A percentile compares a stretch with the other conserved stretches of the same genome.
Evolutionary conservation across 306 rosid species (phyloP).

Genomic region (Adenanthera pavonina): DNA sequence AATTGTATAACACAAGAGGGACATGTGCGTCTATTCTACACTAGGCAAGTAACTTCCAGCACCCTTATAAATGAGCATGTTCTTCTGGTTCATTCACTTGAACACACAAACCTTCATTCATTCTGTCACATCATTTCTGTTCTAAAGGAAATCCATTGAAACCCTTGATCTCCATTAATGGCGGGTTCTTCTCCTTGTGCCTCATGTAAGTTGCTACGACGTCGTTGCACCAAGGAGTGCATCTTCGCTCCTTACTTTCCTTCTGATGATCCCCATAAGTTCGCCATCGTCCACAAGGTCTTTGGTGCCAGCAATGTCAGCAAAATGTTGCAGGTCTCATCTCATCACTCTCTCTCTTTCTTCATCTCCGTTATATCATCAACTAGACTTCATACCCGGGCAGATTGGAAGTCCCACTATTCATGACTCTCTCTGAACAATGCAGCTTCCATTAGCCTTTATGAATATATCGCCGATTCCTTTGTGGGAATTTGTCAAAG

Average conservation of each 20-base stretch:
- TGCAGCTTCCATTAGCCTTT: no score
- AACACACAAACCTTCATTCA: neutral
- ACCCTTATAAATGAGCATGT: constrained; percentile 8
- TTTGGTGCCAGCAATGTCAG: constrained; percentile 34
- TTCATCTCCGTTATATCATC: neutral
- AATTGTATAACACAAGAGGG: neutral
- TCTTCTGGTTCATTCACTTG: constrained; percentile 1
- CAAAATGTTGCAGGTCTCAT: constrained; percentile 29
- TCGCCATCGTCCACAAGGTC: constrained; percentile 26
- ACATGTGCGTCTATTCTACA: constrained; percentile 25
- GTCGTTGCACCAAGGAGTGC: constrained; percentile 29
- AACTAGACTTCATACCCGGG: no score
- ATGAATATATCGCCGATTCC: no score
- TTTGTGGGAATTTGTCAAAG: neutral
- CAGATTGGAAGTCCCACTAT: no score
- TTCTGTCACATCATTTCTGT: neutral
- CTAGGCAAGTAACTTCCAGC: neutral
- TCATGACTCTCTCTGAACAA: no score
- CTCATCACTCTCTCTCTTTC: neutral
- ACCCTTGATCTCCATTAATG: neutral
- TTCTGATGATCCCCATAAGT: constrained; percentile 26
- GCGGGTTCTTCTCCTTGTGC: constrained; percentile 31
- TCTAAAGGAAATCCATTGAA: neutral
- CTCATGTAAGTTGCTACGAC: constrained; percentile 27
- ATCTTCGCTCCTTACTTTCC: constrained; percentile 31